phyloP scores from a whole-genome alignment of 495 filamentous ascomycete genomes.

The Pseudomonodictys pantanalensis region DNA sequence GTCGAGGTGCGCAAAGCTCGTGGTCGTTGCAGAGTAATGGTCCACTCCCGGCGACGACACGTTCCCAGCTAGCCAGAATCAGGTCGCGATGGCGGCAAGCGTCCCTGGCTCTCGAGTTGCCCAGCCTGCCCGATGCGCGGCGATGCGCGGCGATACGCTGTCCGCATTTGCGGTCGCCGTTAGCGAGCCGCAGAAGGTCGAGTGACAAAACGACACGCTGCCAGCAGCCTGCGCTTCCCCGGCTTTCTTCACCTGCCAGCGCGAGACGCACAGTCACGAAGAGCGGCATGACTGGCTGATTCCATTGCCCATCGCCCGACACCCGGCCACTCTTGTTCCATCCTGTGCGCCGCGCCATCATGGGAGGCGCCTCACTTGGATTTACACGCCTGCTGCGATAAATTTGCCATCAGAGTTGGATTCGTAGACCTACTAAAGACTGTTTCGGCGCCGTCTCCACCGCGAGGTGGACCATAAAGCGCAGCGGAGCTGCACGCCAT shows the following conservation, averaged over 20 bases:
- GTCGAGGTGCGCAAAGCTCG: constrained; percentile 4
- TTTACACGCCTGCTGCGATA: constrained; percentile 1
- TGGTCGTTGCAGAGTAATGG: constrained; percentile 1
- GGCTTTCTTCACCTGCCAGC: constrained; percentile 23
- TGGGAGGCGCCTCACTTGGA: constrained; percentile 6
- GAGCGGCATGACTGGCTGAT: constrained; percentile 20
- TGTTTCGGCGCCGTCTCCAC: constrained; percentile 2
- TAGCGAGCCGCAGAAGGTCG: background rate
- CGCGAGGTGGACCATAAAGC: background rate
- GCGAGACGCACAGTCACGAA: constrained; percentile 19
- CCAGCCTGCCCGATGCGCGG: background rate
- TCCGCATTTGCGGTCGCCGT: constrained; percentile 21
- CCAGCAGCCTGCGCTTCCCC: constrained; percentile 4
- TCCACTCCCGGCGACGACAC: constrained; percentile 25
- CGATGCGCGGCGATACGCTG: constrained; percentile 27
- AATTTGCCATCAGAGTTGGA: constrained; percentile 5
- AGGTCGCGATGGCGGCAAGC: too few relatives aligned
- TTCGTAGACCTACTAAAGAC: constrained; percentile 9
- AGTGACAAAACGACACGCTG: constrained; percentile 27
- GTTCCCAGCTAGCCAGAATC: too few relatives aligned
- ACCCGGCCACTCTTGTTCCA: constrained; percentile 12
- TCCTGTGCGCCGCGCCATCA: constrained; percentile 20
- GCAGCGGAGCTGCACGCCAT: background rate
- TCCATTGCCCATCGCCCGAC: background rate
- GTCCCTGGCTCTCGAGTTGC: too few relatives aligned